Conservation (phyloP, 805 yeast species). For the Yarrowia porcina region DNA sequence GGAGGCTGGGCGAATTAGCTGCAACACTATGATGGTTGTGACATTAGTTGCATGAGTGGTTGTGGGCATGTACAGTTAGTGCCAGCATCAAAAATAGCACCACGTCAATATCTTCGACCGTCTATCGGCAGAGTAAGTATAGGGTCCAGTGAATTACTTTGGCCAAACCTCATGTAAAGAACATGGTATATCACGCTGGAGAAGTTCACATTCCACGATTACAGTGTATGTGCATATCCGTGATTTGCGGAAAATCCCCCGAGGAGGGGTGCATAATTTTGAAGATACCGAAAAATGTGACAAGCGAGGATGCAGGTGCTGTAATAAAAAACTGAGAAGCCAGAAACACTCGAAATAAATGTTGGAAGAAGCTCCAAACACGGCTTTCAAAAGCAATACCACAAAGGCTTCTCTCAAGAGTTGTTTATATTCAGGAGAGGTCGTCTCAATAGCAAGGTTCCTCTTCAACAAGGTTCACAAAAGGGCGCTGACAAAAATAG, state of each 20-base stretch:
- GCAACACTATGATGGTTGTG: not conserved
- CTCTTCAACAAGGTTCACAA: not conserved
- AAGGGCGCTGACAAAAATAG: conserved; percentile 2
- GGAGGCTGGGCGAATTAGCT: not conserved
- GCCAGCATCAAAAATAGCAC: no score
- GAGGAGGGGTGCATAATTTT: not conserved
- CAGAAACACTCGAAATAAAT: no score
- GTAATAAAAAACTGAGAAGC: no score
- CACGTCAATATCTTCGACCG: no score
- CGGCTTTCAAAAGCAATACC: not conserved
- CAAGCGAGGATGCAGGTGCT: not conserved
- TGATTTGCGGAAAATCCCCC: conserved; percentile 21
- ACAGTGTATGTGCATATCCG: conserved; percentile 18
- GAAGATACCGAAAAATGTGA: not conserved
- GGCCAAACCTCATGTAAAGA: no score
- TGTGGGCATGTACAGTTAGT: not conserved
- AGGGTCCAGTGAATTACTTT: no score
- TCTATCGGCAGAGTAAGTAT: no score
- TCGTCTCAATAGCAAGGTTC: not conserved
- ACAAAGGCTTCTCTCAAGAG: no score
- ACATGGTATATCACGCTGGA: no score
- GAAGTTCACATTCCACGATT: conserved; percentile 7
- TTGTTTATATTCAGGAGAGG: no score
- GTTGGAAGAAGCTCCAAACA: no score
- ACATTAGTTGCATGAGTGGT: not conserved